A percentile compares a stretch with the other conserved stretches of the same genome.
phyloP scores from a whole-genome alignment of 2,329 filamentous ascomycete genomes.

The Paramyrothecium roridum region DNA sequence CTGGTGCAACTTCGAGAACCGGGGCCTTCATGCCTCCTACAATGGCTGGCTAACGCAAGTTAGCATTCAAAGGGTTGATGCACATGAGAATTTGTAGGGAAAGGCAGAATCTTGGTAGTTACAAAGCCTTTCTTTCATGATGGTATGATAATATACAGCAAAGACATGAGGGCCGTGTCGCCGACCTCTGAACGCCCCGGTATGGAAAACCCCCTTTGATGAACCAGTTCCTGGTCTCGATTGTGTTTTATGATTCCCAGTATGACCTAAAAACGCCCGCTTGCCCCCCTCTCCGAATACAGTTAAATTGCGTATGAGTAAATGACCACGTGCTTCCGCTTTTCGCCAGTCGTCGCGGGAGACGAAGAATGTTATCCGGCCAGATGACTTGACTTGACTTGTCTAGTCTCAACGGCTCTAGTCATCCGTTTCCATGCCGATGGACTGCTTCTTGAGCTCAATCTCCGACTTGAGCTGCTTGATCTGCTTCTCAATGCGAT shows the following conservation, averaged over 20 bases:
- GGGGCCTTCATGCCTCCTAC: not conserved
- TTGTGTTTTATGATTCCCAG: too few species aligned
- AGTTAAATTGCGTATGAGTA: too few species aligned
- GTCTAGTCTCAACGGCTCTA: conserved; percentile 6
- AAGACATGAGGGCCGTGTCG: not conserved
- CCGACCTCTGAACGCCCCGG: too few species aligned
- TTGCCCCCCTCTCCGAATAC: too few species aligned
- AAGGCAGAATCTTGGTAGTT: not conserved
- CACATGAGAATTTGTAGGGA: not conserved
- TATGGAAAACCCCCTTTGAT: not conserved
- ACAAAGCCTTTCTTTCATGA: not conserved
- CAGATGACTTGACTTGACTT: not conserved
- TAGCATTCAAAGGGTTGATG: not conserved
- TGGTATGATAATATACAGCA: not conserved
- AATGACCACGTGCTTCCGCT: too few species aligned
- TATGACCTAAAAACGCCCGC: too few species aligned
- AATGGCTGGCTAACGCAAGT: too few species aligned
- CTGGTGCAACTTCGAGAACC: not conserved
- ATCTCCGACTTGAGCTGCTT: conserved; percentile 43
- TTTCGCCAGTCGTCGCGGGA: too few species aligned
- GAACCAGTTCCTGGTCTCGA: not conserved
- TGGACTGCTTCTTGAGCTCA: conserved; percentile 41
- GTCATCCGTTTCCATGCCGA: conserved; percentile 36
- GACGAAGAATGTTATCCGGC: not conserved
- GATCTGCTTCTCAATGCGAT: conserved; percentile 47